These are phyloP conservation scores for Quercus rubra DNA, from an alignment of 306 rosid species.

Conservation along the genomic window DNA sequence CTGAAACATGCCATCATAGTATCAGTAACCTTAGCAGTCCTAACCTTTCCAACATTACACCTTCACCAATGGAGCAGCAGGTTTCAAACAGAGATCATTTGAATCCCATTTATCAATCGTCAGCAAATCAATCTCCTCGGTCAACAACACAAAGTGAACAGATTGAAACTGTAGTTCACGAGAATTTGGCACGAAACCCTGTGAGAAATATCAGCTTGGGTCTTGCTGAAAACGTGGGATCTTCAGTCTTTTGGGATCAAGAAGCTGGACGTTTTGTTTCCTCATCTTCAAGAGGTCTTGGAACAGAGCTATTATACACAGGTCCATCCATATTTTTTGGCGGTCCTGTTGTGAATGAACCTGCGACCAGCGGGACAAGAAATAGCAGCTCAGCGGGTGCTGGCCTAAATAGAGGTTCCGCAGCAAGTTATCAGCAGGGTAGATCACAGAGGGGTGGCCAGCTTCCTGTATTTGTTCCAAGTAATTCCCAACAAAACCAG, in stretches of 20 bases:
- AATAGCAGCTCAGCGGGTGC: conserved; percentile 34
- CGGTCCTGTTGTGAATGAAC: conserved; percentile 66
- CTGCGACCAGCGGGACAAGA: conserved; percentile 38
- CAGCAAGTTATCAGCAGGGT: conserved; percentile 46
- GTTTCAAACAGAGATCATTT: conserved; percentile 46
- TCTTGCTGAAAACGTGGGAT: conserved; percentile 37
- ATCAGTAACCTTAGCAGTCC: conserved; percentile 74
- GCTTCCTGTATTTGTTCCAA: conserved; percentile 74
- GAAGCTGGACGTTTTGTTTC: conserved; percentile 78
- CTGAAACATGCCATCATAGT: conserved; percentile 49
- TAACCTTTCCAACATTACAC: conserved; percentile 48
- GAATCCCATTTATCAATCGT: conserved; percentile 66
- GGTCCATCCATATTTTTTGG: conserved; percentile 78
- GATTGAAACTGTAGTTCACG: conserved; percentile 28
- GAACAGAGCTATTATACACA: conserved; percentile 56
- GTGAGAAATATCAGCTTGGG: conserved; percentile 37
- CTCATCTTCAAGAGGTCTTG: conserved; percentile 51
- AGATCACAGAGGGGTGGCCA: conserved; percentile 63
- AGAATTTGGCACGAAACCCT: conserved; percentile 28
- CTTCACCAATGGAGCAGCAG: conserved; percentile 46
- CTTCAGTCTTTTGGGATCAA: conserved; percentile 75
- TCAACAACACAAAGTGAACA: conserved; percentile 46
- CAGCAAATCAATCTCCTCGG: conserved; percentile 42
- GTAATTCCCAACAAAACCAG: conserved; percentile 51
- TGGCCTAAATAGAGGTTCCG: conserved; percentile 40